Base-by-base conservation (phyloP, 2,329 filamentous ascomycete species). In the Sporothrix schenckii region DNA sequence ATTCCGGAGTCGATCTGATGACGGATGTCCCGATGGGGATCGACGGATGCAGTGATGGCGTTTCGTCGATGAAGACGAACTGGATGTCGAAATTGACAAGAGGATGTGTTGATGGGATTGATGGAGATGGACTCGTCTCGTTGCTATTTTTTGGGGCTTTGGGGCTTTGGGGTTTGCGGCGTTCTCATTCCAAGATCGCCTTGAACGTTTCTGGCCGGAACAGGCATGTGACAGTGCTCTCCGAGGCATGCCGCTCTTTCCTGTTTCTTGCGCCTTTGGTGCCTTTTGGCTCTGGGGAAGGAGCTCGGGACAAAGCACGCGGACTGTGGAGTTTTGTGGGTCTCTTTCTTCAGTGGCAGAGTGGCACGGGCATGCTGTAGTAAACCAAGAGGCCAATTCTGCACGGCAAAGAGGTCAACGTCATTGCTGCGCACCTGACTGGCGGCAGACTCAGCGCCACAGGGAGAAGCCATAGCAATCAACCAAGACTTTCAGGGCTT, bases 161-260 rank as follows among this genome's bases (percentile, higher is more conserved):
- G 19, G 41, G 41, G 2, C 19, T 49, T 27, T 49, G 41, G 21
- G 39, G 34, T 54, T 54, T 14, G 39, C 24, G 21, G 21, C 19
- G 24, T 50, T 49, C 61, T 14, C 41, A 66, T 50, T 52, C 44
- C 63, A 66, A 49, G 44, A 34, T 16, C 24, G 10, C 41, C 16
- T 7, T 21, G 19, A 50, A 50, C 41, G 41, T 34, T 49, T 47
- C 34, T 66, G 63, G 27, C 47, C 44, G 52, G 47, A 50, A 66
- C 58, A 70, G 65, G 61, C 72, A 73, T 73, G 72, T 73, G 72
- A 73, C 69, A 54, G 47, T 68, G 50, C 69, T 69, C 68, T 69
- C 72, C 72, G 72, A 73, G 72, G 72, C 41, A 66, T 56, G 60
- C 58, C 54, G 68, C 49, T 21, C 56, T 53, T 56, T 30, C 13